Percentiles rank a stretch among this genome's conserved stretches.
Conservation (phyloP, 208 protist genomes). For the Wallacemonas sp. region DNA sequence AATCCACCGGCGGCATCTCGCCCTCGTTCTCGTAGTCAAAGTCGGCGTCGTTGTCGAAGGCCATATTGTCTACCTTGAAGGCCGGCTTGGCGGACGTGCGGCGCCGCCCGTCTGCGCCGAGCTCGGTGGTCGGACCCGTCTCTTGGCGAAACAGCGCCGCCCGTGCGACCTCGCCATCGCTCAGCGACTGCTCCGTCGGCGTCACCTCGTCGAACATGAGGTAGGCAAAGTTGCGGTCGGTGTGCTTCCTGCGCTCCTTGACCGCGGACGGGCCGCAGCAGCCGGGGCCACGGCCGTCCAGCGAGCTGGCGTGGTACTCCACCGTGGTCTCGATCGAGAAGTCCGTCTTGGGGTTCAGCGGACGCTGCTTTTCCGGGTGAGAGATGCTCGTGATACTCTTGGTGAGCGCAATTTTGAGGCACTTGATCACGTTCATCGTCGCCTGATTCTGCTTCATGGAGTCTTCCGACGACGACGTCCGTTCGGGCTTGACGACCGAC, state of each 20-base stretch:
- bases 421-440: conserved; percentile 70
- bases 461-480: background rate
- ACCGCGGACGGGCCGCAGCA: conserved; percentile 42
- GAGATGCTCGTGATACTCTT: conserved; percentile 83
- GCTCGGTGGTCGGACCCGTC: background rate
- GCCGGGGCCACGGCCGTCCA: background rate
- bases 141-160: conserved; percentile 1
- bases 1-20: conserved; percentile 39
- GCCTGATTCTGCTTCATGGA: conserved; percentile 36
- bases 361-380: conserved; percentile 75
- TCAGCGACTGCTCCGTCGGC: conserved; percentile 4
- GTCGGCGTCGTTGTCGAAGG: conserved; percentile 18
- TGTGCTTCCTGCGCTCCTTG: background rate
- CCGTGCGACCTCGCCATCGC: conserved; percentile 17
- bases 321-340: conserved; percentile 80
- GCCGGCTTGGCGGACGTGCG: background rate
- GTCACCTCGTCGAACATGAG: conserved; percentile 7
- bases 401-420: conserved; percentile 79
- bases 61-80: conserved; percentile 7
- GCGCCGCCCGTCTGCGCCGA: background rate
- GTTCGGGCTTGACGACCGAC: background rate
- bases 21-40: conserved; percentile 48
- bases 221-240: background rate
- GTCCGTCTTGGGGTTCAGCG: conserved; percentile 77
- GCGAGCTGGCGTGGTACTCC: conserved; percentile 30